These are phyloP conservation scores for Candida montana DNA, from an alignment of 805 yeast genomes.

Conservation along the genomic window DNA sequence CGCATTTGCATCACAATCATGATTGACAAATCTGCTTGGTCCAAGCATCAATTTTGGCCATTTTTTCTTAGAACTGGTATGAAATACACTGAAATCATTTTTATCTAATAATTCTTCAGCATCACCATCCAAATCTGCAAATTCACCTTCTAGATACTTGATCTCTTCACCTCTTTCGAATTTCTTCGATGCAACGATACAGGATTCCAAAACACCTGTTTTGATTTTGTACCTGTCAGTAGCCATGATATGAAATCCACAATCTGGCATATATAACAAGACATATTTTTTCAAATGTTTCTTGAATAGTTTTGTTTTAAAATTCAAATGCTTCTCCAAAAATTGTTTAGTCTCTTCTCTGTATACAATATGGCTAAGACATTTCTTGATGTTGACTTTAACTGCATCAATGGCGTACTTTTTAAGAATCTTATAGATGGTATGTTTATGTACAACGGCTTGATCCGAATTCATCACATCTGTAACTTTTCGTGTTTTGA, in stretches of 20 bases:
- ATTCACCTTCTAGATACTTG: slow-evolving; percentile 31
- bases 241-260: slow-evolving; percentile 37
- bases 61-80: slow-evolving; percentile 27
- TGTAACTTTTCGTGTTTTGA: slow-evolving; percentile 22
- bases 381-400: slow-evolving; percentile 14
- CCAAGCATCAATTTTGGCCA: slow-evolving; percentile 40
- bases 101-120: slow-evolving; percentile 29
- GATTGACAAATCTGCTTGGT: slow-evolving; percentile 43
- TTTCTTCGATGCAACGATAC: slow-evolving; percentile 32
- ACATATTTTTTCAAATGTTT: slow-evolving; percentile 33
- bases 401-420: slow-evolving; percentile 11
- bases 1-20: slow-evolving; percentile 41
- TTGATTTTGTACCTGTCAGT: slow-evolving; percentile 34
- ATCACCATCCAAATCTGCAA: slow-evolving; percentile 29
- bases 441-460: slow-evolving; percentile 2
- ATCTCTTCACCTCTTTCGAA: slow-evolving; percentile 29
- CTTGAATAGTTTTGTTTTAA: slow-evolving; percentile 26
- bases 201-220: slow-evolving; percentile 24
- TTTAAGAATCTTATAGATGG: slow-evolving; percentile 7
- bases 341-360: slow-evolving; percentile 25
- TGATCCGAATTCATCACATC: slow-evolving; percentile 1
- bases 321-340: slow-evolving; percentile 19
- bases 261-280: slow-evolving; percentile 29
- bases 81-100: slow-evolving; percentile 40
- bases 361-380: slow-evolving; percentile 24